Conservation (phyloP, 805 yeast genomes). For the Pichia californica region DNA sequence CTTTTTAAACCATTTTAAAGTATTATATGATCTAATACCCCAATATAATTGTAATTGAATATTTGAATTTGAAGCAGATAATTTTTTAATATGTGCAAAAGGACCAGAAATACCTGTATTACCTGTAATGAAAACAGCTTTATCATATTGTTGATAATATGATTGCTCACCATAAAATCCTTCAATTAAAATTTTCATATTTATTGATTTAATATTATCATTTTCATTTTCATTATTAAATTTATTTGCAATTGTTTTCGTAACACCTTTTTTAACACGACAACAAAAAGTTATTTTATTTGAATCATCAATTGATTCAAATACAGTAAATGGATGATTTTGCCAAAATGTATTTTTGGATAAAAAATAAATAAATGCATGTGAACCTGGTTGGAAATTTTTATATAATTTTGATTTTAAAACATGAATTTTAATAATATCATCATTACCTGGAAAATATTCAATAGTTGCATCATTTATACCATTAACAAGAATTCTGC, state of each 20-base stretch:
- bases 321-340: conserved; percentile 66
- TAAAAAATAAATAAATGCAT: conserved; percentile 53
- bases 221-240: conserved; percentile 17
- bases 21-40: conserved; percentile 49
- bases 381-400: conserved; percentile 48
- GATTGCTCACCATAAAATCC: conserved; percentile 67
- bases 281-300: conserved; percentile 37
- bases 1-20: conserved; percentile 44
- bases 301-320: conserved; percentile 31
- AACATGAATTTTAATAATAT: conserved; percentile 41
- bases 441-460: conserved; percentile 36
- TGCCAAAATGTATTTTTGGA: conserved; percentile 40
- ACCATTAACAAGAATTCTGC: conserved; percentile 33
- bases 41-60: conserved; percentile 48
- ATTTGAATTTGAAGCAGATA: conserved; percentile 28
- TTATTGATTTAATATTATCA: conserved; percentile 7
- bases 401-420: conserved; percentile 44
- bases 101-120: conserved; percentile 71
- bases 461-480: conserved; percentile 27
- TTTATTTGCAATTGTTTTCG: conserved; percentile 34
- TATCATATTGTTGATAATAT: conserved; percentile 45
- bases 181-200: conserved; percentile 41
- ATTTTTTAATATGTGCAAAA: conserved; percentile 34
- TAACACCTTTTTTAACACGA: conserved; percentile 54
- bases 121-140: conserved; percentile 58